Evolutionary conservation across 352 stramenopile species (phyloP), one percentile per base, ranked within the genome.

Genomic region (Phytophthora palmivora): DNA sequence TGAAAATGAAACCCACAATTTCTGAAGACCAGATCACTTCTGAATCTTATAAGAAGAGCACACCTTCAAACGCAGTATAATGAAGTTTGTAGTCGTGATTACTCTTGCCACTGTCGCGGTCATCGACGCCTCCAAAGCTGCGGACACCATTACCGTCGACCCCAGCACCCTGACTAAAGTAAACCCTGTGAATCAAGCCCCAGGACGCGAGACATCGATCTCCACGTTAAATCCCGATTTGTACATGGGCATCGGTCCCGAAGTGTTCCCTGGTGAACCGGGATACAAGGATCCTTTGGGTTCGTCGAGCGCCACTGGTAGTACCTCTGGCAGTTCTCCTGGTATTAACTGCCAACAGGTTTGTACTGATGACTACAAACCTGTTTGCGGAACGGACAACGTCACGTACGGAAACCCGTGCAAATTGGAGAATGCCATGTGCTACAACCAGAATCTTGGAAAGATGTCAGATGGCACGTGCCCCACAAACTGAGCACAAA

Each of bases 191-290:
- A 50, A 59, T 19, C 51, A 59, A 21, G 14, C 19, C 0, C 51
- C 51, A 11, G 39, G 51, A 14, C 51, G 28, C 19, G 39, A 24
- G 28, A 59, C 26, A 10, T 59, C 51, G 16, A 61, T 28, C 30
- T 53, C 52, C 21, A 61, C 52, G 15, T 1, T 42, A 4, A 60
- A 52, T 4, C 52, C 52, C 3, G 12, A 2, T 30, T 26, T 60
- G 18, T 44, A 30, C 42, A 37, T 52, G 32, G 52, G 52, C 14
- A 52, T 60, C 33, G 52, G 51, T 30, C 51, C 51, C 18, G 51
- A 59, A 15, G 6, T 59, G 1, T 52, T 52, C 19, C 52, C 52
- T 8, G 41, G 41, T 4, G 32, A 33, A 6, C 41, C 52, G 1
- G 52, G 30, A 4, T 60, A 46, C 52, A 52, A 52, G 21, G 15